These are phyloP conservation scores for Coemansia sp. DNA, from an alignment of 192 early-diverging fungal genomes.

Conservation along the genomic window DNA sequence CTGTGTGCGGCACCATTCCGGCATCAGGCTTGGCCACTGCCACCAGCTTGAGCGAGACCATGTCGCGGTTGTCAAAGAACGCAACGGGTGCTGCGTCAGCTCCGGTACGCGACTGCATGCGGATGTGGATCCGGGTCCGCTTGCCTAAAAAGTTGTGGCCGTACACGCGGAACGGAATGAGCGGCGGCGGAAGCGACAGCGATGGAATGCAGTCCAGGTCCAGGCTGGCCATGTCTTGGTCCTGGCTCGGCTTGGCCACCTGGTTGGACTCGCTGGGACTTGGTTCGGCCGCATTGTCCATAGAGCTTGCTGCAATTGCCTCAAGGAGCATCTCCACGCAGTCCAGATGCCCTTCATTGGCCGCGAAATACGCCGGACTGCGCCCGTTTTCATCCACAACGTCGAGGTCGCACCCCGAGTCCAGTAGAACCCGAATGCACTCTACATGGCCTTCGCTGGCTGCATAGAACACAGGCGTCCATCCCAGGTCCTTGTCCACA, in stretches of 20 bases:
- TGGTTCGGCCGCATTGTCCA: not conserved
- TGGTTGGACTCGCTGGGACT: not conserved
- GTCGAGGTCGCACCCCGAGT: constrained; percentile 71
- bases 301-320: constrained; percentile 36
- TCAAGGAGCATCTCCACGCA: constrained; percentile 76
- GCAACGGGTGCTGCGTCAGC: constrained; percentile 28
- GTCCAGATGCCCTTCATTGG: constrained; percentile 85
- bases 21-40: constrained; percentile 85
- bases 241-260: constrained; percentile 16
- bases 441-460: constrained; percentile 85
- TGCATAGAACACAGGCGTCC: constrained; percentile 97
- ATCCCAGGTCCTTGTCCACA: constrained; percentile 87
- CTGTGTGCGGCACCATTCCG: constrained; percentile 85
- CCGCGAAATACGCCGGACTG: constrained; percentile 86
- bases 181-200: constrained; percentile 92
- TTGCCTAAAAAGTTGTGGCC: constrained; percentile 96
- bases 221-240: constrained; percentile 50
- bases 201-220: constrained; percentile 92
- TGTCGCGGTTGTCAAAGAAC: constrained; percentile 44
- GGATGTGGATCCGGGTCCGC: constrained; percentile 81
- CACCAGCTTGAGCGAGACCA: constrained; percentile 76
- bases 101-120: constrained; percentile 57
- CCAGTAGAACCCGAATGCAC: constrained; percentile 76
- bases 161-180: constrained; percentile 97
- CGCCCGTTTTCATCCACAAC: constrained; percentile 81